These are phyloP conservation scores for Cryomyces minteri DNA, from an alignment of 495 filamentous ascomycete genomes.

Conservation along the genomic window DNA sequence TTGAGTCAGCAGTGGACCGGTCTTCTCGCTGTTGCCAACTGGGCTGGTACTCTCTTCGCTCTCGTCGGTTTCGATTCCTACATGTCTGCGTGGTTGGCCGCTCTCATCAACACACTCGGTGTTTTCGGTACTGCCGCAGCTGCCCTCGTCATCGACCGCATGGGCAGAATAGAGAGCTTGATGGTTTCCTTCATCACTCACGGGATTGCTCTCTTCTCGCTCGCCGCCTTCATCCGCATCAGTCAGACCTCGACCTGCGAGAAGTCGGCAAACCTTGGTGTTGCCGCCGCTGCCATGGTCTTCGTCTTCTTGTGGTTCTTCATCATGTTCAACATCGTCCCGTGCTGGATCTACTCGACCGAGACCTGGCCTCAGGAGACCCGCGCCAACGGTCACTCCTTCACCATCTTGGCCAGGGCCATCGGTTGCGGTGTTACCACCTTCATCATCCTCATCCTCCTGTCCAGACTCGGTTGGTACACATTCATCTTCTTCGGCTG, in stretches of 20 bases:
- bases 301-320: background rate
- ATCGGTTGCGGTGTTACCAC: background rate
- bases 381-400: background rate
- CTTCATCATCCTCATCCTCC: too few species aligned
- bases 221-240: background rate
- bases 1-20: slow-evolving; percentile 23
- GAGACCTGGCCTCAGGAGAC: background rate
- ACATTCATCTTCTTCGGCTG: background rate
- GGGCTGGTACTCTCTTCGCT: slow-evolving; percentile 14
- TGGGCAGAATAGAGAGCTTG: background rate
- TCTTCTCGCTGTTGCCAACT: slow-evolving; percentile 17
- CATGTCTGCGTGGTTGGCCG: slow-evolving; percentile 7
- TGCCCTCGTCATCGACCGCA: background rate
- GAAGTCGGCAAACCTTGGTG: background rate
- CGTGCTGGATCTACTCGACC: background rate
- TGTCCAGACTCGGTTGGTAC: background rate
- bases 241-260: background rate
- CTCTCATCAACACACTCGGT: slow-evolving; percentile 7
- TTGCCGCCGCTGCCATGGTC: too few species aligned
- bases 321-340: background rate
- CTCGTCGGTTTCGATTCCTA: slow-evolving; percentile 7
- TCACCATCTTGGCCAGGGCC: background rate
- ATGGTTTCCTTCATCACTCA: background rate
- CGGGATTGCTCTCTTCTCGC: background rate
- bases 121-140: slow-evolving; percentile 8